These are phyloP conservation scores for Rhododendron simsii DNA, from an alignment of 148 eudicot genomes.

Conservation along the genomic window DNA sequence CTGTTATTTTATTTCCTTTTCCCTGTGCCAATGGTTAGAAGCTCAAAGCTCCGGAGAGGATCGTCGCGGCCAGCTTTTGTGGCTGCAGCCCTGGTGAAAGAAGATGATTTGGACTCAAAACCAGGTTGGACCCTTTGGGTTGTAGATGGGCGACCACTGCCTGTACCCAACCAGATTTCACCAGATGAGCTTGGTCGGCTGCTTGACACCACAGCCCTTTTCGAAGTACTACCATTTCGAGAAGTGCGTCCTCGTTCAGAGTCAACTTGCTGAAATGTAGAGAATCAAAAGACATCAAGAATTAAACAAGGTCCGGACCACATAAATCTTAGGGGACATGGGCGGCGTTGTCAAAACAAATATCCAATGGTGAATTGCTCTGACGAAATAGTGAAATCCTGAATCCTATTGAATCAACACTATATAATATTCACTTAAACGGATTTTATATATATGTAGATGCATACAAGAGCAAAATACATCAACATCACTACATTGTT, in stretches of 20 bases:
- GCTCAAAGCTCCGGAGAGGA: slow-evolving; percentile 83
- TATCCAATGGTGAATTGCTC: background rate
- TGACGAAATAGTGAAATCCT: background rate
- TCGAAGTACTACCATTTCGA: slow-evolving; percentile 67
- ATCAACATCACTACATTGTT: background rate
- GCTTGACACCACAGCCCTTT: slow-evolving; percentile 56
- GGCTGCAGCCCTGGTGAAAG: slow-evolving; percentile 59
- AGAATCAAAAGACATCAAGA: background rate
- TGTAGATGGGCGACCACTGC: slow-evolving; percentile 61
- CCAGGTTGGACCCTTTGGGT: slow-evolving; percentile 82
- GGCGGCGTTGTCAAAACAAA: background rate
- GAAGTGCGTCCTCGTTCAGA: slow-evolving; percentile 66
- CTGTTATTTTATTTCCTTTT: slow-evolving; percentile 50
- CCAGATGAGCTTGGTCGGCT: slow-evolving; percentile 90
- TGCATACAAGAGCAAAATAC: background rate
- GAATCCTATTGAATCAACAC: background rate
- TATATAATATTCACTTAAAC: background rate
- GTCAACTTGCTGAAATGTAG: slow-evolving; percentile 55
- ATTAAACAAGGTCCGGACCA: background rate
- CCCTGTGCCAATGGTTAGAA: slow-evolving; percentile 78
- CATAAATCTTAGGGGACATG: background rate
- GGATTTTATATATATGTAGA: background rate
- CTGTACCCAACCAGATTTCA: slow-evolving; percentile 58
- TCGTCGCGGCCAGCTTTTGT: slow-evolving; percentile 66
- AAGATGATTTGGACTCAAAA: slow-evolving; percentile 72